These are phyloP conservation scores for Mortierella alpina DNA, from an alignment of 192 early-diverging fungal genomes.

Conservation along the genomic window DNA sequence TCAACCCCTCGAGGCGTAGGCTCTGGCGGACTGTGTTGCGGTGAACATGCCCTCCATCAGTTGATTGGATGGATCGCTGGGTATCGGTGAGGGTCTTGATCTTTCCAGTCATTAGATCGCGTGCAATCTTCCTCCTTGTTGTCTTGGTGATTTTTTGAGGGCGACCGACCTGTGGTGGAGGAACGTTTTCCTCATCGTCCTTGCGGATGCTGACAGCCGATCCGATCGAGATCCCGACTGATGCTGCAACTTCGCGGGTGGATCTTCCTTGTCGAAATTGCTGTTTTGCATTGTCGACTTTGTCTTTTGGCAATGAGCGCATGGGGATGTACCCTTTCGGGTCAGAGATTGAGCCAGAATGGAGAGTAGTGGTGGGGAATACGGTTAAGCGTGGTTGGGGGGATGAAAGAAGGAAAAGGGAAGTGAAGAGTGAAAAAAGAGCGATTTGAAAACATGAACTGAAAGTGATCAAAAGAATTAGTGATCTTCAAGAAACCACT, in stretches of 20 bases:
- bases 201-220: constrained; percentile 8
- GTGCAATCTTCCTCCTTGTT: constrained; percentile 1
- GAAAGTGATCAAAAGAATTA: too few relatives aligned
- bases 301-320: too few relatives aligned
- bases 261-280: constrained; percentile 18
- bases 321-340: too few relatives aligned
- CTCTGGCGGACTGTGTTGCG: neutral
- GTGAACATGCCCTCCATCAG: constrained; percentile 16
- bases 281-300: neutral
- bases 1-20: neutral
- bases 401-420: too few relatives aligned
- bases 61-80: constrained; percentile 9
- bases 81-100: constrained; percentile 9
- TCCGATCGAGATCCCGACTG: constrained; percentile 4
- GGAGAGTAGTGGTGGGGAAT: too few relatives aligned
- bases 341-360: too few relatives aligned
- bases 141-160: neutral
- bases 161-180: neutral
- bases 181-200: constrained; percentile 15
- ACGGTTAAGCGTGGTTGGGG: too few relatives aligned
- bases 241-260: neutral
- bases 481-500: too few relatives aligned
- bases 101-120: constrained; percentile 6
- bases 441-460: too few relatives aligned
- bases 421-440: too few relatives aligned